Evolutionary conservation across 2,329 filamentous ascomycete species (phyloP), one percentile per base, ranked within the genome.

Genomic region (Monosporascus sp.): DNA sequence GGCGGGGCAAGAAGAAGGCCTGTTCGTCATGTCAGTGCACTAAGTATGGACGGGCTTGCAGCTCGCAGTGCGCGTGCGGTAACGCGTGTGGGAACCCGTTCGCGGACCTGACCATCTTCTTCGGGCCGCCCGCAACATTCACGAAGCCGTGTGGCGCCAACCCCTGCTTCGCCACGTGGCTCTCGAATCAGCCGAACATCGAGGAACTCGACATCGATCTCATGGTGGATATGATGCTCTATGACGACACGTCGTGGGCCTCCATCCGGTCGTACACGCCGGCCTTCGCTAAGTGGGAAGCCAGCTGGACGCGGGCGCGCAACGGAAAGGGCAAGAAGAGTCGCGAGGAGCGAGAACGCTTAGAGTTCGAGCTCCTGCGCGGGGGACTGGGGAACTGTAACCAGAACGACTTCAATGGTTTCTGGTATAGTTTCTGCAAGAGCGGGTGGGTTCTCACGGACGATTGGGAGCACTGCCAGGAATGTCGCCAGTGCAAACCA

Each of bases 141-240:
- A 53, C 64, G 5, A 68, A 64, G 44, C 61, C 64, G 11, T 69
- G 67, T 49, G 63, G 65, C 7, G 62, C 67, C 20, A 68, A 65
- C 45, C 55, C 64, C 4, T 69, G 67, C 53, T 69, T 68, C 46
- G 66, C 66, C 26, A 68, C 65, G 1, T 69, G 67, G 67, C 55
- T 69, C 20, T 64, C 62, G 22, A 68, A 68, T 49, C 67, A 69
- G 37, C 66, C 66, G 16, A 68, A 67, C 41, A 61, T 68, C 37
- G 67, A 68, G 46, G 67, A 69, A 47, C 57, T 69, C 9, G 66
- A 69, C 44, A 55, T 60, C 19, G 67, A 69, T 17, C 53, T 69
- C 20, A 68, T 69, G 65, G 64, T 69, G 22, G 67, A 69, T 49
- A 68, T 69, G 59, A 53, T 69, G 37, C 54, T 68, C 20, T 64